A percentile compares a stretch with the other conserved stretches of the same genome.
Evolutionary conservation across 352 stramenopile species (phyloP).

Genomic region (Globisporangium ultimum): DNA sequence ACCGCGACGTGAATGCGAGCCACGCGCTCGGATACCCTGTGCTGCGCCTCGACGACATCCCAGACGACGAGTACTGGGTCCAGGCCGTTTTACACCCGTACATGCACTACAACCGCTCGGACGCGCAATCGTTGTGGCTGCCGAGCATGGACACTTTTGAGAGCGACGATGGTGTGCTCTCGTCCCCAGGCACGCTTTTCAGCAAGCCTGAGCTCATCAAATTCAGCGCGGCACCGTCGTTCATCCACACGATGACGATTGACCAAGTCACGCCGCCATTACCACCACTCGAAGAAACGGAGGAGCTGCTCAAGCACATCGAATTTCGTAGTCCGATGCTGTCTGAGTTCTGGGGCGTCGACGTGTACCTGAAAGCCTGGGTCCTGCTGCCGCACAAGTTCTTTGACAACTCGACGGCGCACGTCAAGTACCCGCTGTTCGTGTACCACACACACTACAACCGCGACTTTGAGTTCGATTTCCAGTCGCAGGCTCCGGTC

Average conservation of each 20-base stretch:
- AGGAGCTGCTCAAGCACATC: slow-evolving; percentile 67
- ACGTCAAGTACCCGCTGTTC: slow-evolving; percentile 70
- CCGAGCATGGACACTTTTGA: slow-evolving; percentile 38
- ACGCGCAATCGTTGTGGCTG: slow-evolving; percentile 32
- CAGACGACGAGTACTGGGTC: slow-evolving; percentile 38
- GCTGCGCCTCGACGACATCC: slow-evolving; percentile 25
- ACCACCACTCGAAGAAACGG: slow-evolving; percentile 29
- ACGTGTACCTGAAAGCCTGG: slow-evolving; percentile 70
- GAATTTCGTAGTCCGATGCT: slow-evolving; percentile 54
- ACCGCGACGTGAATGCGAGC: slow-evolving; percentile 29
- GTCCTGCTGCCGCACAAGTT: slow-evolving; percentile 67
- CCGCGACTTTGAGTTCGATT: slow-evolving; percentile 60
- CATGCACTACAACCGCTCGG: slow-evolving; percentile 41
- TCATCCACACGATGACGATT: slow-evolving; percentile 39
- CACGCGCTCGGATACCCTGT: slow-evolving; percentile 27
- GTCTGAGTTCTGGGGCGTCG: slow-evolving; percentile 66
- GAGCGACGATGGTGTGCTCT: slow-evolving; percentile 41
- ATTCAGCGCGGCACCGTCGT: slow-evolving; percentile 24
- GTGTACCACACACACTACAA: slow-evolving; percentile 80
- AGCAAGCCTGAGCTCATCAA: slow-evolving; percentile 43
- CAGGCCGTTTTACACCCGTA: slow-evolving; percentile 40
- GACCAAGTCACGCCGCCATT: slow-evolving; percentile 41
- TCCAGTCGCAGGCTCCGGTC: slow-evolving; percentile 22
- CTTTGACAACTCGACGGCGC: slow-evolving; percentile 37
- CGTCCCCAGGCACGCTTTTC: slow-evolving; percentile 58